A percentile compares a stretch with the other conserved stretches of the same genome.
These are phyloP conservation scores for Plasmodium falciparum DNA, from an alignment of 169 alveolate species.

Conservation along the genomic window DNA sequence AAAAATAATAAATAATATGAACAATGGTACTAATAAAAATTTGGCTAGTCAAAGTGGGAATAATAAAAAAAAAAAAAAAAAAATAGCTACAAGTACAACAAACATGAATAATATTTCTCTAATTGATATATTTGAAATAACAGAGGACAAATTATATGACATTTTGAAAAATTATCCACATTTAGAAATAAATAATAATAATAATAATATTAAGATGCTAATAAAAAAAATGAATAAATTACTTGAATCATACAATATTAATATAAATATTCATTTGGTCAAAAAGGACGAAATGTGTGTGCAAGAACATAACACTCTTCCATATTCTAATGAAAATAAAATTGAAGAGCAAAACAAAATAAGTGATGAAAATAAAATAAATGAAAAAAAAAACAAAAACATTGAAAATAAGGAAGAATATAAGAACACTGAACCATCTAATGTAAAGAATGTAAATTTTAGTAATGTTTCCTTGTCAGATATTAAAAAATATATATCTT, in stretches of 20 bases:
- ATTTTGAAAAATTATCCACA: constrained; percentile 13
- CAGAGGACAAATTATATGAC: constrained; percentile 19
- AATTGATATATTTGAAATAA: constrained; percentile 30
- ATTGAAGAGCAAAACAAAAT: neutral
- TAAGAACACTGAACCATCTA: neutral
- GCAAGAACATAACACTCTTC: neutral
- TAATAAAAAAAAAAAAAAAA: constrained; percentile 13
- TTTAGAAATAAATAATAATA: neutral
- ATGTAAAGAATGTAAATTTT: constrained; percentile 3
- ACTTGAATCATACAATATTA: constrained; percentile 20
- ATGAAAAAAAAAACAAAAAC: neutral
- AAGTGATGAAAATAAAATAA: neutral
- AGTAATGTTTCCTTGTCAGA: constrained; percentile 42
- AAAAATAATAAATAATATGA: neutral
- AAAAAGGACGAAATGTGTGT: neutral
- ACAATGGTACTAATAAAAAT: neutral
- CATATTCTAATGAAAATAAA: neutral
- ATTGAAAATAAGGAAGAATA: neutral
- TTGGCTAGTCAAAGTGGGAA: too few species aligned
- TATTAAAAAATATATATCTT: constrained; percentile 23
- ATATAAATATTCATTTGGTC: constrained; percentile 12
- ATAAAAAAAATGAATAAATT: constrained; percentile 34
- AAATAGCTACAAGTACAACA: neutral
- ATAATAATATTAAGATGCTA: neutral
- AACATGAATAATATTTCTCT: neutral